Evolutionary conservation across 2,329 filamentous ascomycete genomes (phyloP), one percentile per base, ranked within the genome.

Genomic region (Aschersonia sp.): DNA sequence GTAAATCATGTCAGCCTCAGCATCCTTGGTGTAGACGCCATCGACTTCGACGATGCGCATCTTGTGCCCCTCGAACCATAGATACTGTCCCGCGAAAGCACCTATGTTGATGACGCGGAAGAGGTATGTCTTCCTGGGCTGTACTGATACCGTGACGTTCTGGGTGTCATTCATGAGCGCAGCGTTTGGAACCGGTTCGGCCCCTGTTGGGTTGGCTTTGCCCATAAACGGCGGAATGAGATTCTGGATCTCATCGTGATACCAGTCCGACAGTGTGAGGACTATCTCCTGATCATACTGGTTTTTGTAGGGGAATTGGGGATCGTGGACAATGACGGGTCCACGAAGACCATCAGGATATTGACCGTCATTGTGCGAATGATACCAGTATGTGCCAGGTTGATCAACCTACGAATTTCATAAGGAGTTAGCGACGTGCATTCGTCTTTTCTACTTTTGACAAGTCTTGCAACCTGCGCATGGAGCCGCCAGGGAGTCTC

Each of bases 331-430:
- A 47, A 85, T 73, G 33, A 85, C 62, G 1, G 81, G 72, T 0
- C 73, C 80, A 29, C 81, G 71, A 5, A 85, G 67, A 9, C 83
- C 83, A 58, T 87, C 83, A 2, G 82, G 81, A 52, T 85, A 86
- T 58, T 85, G 81, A 30, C 73, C 79, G 51, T 71, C 69, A 29
- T 72, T 71, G 58, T 87, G 83, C 5, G 79, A 83, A 59, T 87
- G 83, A 54, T 88, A 89, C 85, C 84, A 88, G 62, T 86, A 88
- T 1, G 83, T 85, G 31, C 84, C 85, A 0, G 80, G 72, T 65
- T 86, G 82, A 45, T 78, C 58, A 47, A 73, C 61, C 81, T 73
- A n/a, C 4, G 7, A 11, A 5, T 29, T 10, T 30, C 4, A n/a
- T 48, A 35, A 48, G 4, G 8, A 4, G 12, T 37, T 5, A 37